phyloP scores from a whole-genome alignment of 345 rosid genomes.

The Eutrema heterophyllum region DNA sequence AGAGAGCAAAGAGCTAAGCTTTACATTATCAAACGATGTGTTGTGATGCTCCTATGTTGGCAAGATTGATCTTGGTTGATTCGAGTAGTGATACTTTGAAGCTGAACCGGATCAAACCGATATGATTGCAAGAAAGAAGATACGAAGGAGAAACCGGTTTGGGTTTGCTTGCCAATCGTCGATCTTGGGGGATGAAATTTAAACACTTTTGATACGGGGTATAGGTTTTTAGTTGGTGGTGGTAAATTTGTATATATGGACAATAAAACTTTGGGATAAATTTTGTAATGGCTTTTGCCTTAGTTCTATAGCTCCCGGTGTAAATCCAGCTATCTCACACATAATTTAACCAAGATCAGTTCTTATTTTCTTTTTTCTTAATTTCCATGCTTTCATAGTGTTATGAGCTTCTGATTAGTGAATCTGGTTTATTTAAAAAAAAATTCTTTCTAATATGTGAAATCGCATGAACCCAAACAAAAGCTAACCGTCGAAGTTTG shows the following conservation, averaged over 20 bases:
- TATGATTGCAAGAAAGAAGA: background rate
- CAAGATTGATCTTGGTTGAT: slow-evolving; percentile 47
- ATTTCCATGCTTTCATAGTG: background rate
- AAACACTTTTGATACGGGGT: slow-evolving; percentile 10
- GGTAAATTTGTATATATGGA: slow-evolving; percentile 19
- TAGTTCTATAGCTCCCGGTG: slow-evolving; percentile 11
- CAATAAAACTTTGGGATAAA: slow-evolving; percentile 5
- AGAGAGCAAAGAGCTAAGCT: slow-evolving; percentile 83
- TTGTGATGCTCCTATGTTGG: slow-evolving; percentile 84
- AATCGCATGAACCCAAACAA: background rate
- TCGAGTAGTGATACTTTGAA: background rate
- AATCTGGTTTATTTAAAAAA: background rate
- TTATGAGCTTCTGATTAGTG: background rate
- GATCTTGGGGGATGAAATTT: slow-evolving; percentile 2
- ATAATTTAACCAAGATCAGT: slow-evolving; percentile 16
- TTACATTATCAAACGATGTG: slow-evolving; percentile 83
- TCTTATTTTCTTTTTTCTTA: background rate
- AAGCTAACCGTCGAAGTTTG: background rate
- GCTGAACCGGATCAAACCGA: slow-evolving; percentile 6
- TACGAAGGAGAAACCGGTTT: background rate
- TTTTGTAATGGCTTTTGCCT: slow-evolving; percentile 30
- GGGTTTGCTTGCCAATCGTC: slow-evolving; percentile 1
- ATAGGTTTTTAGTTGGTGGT: background rate
- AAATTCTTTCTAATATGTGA: background rate
- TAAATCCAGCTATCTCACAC: slow-evolving; percentile 20